Percentiles rank a stretch among this genome's conserved stretches.
Conservation (phyloP, 2,329 filamentous ascomycete species). For the Rosellinia necatrix region DNA sequence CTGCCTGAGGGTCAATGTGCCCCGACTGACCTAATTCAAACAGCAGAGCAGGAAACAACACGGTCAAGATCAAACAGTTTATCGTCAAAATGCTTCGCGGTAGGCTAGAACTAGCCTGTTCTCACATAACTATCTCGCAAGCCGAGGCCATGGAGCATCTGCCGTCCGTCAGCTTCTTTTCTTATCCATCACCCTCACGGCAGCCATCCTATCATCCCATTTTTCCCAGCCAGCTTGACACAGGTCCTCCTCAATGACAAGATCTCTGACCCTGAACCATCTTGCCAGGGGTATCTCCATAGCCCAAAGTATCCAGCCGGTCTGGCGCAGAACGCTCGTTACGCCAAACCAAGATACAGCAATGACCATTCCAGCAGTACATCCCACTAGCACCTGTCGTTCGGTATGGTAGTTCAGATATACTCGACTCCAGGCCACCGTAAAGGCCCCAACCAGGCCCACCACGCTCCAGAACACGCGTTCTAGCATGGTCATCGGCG, state of each 20-base stretch:
- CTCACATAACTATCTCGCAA: background rate
- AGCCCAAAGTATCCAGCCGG: slow-evolving; percentile 73
- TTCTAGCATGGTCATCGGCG: slow-evolving; percentile 64
- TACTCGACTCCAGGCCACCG: slow-evolving; percentile 80
- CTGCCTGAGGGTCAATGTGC: background rate
- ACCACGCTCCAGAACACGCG: slow-evolving; percentile 59
- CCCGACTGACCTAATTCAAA: background rate
- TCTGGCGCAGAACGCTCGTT: slow-evolving; percentile 68
- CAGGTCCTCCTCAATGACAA: slow-evolving; percentile 86
- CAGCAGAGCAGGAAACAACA: background rate
- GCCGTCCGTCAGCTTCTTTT: slow-evolving; percentile 32
- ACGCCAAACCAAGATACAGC: slow-evolving; percentile 79
- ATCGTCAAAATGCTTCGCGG: background rate
- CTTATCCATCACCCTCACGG: slow-evolving; percentile 42
- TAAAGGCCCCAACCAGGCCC: slow-evolving; percentile 63
- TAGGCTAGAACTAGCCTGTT: background rate
- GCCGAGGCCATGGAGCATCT: background rate
- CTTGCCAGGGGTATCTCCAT: slow-evolving; percentile 68
- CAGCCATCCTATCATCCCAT: slow-evolving; percentile 67
- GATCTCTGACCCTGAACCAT: slow-evolving; percentile 75
- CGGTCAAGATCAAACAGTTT: background rate
- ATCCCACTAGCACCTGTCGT: slow-evolving; percentile 84
- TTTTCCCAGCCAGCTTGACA: slow-evolving; percentile 92
- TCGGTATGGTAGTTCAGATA: slow-evolving; percentile 94
- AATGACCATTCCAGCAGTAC: slow-evolving; percentile 69